These are phyloP conservation scores for Corchorus olitorius DNA, from an alignment of 345 rosid species.

Conservation along the genomic window DNA sequence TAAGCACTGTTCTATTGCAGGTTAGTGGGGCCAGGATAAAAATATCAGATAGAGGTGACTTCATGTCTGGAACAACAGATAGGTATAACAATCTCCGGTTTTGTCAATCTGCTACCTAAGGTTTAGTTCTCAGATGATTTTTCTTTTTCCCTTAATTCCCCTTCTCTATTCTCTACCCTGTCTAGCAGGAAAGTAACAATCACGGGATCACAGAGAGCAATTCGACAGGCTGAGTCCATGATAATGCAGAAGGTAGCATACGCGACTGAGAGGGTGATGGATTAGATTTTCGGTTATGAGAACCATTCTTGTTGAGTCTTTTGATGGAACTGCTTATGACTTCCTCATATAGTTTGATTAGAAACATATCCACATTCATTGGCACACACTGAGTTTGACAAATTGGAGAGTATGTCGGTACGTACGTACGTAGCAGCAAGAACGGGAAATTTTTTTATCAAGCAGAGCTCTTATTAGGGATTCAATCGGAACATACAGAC, in stretches of 20 bases:
- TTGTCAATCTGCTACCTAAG: neutral
- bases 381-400: slow-evolving; percentile 17
- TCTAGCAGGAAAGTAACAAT: slow-evolving; percentile 88
- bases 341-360: slow-evolving; percentile 9
- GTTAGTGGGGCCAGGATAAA: slow-evolving; percentile 91
- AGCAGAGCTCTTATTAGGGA: slow-evolving; percentile 32
- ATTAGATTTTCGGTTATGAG: slow-evolving; percentile 34
- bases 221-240: slow-evolving; percentile 86
- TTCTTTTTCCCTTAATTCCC: neutral
- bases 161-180: neutral
- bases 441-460: slow-evolving; percentile 19
- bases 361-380: slow-evolving; percentile 18
- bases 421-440: slow-evolving; percentile 11
- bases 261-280: slow-evolving; percentile 75
- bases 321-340: slow-evolving; percentile 14
- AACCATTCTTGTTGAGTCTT: slow-evolving; percentile 25
- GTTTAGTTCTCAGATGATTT: neutral
- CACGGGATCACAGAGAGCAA: slow-evolving; percentile 87
- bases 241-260: slow-evolving; percentile 90
- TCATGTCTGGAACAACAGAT: slow-evolving; percentile 86
- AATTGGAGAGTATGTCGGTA: slow-evolving; percentile 20
- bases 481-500: slow-evolving; percentile 26
- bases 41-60: slow-evolving; percentile 96
- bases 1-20: slow-evolving; percentile 40
- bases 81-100: slow-evolving; percentile 46